phyloP scores from a whole-genome alignment of 345 rosid species.

The Citrus sp. region DNA sequence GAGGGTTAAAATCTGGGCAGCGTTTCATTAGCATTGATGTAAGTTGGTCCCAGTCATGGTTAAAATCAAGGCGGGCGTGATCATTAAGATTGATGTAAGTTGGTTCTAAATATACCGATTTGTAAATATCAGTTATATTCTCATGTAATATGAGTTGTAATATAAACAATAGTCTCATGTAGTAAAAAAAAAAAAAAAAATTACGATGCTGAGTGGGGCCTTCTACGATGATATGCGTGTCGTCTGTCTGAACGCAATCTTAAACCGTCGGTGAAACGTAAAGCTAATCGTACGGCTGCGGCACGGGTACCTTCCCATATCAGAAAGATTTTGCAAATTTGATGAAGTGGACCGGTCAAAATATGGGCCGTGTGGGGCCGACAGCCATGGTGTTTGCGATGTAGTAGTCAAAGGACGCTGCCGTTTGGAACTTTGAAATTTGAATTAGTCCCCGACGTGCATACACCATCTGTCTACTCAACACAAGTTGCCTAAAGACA shows the following conservation, averaged over 20 bases:
- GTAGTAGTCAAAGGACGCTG: background rate
- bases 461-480: background rate
- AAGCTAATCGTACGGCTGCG: background rate
- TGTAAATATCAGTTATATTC: too few relatives aligned
- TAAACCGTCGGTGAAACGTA: background rate
- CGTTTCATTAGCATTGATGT: too few relatives aligned
- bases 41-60: too few relatives aligned
- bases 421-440: background rate
- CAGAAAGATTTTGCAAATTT: background rate
- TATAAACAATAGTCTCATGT: too few relatives aligned
- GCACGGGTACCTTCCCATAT: background rate
- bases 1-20: too few relatives aligned
- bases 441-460: background rate
- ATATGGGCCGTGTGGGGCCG: constrained; percentile 1
- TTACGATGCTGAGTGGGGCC: background rate
- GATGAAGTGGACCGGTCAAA: background rate
- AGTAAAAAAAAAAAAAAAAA: too few relatives aligned
- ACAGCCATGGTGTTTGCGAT: background rate
- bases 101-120: too few relatives aligned
- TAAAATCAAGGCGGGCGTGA: too few relatives aligned
- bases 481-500: too few relatives aligned
- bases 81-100: too few relatives aligned
- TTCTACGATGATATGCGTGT: background rate
- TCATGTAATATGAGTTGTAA: too few relatives aligned
- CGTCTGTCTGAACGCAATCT: background rate